These are phyloP conservation scores for Mercurialis annua DNA, from an alignment of 345 rosid species.

Conservation along the genomic window DNA sequence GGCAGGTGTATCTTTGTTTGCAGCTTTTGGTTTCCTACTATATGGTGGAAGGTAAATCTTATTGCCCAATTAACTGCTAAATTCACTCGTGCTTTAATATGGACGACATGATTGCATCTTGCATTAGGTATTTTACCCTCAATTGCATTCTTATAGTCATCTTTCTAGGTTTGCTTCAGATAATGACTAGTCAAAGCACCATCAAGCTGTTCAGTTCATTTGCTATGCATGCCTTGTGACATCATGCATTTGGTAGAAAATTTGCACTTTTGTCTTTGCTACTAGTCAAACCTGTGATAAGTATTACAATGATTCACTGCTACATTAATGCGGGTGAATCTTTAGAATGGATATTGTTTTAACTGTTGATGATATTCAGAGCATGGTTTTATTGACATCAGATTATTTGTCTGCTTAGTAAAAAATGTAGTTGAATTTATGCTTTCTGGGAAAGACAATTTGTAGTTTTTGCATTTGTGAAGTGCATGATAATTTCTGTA, in stretches of 20 bases:
- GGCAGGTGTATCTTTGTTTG: slow-evolving; percentile 75
- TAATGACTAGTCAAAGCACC: not conserved
- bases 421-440: not conserved
- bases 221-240: not conserved
- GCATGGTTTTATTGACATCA: not conserved
- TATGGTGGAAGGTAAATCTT: slow-evolving; percentile 83
- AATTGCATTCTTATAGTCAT: not conserved
- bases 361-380: not conserved
- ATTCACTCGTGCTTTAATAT: not conserved
- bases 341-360: not conserved
- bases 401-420: not conserved
- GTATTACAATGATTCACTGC: not conserved
- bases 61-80: not conserved
- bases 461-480: not conserved
- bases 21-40: slow-evolving; percentile 83
- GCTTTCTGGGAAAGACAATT: not conserved
- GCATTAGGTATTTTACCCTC: not conserved
- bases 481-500: not conserved
- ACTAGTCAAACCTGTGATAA: not conserved
- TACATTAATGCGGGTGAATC: slow-evolving; percentile 2
- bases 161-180: not conserved
- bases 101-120: not conserved
- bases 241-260: not conserved
- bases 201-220: not conserved
- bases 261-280: not conserved